These are phyloP conservation scores for Leishmania tropica DNA, from an alignment of 208 protist genomes.

Conservation along the genomic window DNA sequence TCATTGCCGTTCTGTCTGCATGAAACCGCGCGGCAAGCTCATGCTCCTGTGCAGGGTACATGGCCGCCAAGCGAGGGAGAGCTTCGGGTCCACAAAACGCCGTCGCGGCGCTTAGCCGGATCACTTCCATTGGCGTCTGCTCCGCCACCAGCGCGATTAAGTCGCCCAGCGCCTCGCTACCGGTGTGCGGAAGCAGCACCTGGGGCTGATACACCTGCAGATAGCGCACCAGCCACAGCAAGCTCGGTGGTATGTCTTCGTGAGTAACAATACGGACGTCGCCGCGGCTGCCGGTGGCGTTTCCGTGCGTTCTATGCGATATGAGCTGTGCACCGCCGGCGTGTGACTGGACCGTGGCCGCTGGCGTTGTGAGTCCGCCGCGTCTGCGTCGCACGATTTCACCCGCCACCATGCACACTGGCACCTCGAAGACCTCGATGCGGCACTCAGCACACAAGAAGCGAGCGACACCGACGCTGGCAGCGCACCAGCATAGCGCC, in stretches of 20 bases:
- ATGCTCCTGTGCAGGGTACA: constrained; percentile 54
- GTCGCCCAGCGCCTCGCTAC: constrained; percentile 34
- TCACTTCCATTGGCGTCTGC: constrained; percentile 24
- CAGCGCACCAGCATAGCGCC: constrained; percentile 28
- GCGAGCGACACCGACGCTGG: constrained; percentile 43
- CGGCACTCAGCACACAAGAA: constrained; percentile 42
- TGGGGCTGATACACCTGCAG: constrained; percentile 41
- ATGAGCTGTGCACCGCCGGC: too few species aligned
- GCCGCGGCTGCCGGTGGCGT: constrained; percentile 2
- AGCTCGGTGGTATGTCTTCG: constrained; percentile 46
- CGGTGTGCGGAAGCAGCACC: constrained; percentile 48
- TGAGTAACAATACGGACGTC: constrained; percentile 28
- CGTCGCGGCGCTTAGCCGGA: constrained; percentile 38
- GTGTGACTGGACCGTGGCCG: neutral
- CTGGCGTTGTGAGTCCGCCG: neutral
- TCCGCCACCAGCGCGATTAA: constrained; percentile 35
- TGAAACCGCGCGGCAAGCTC: constrained; percentile 63
- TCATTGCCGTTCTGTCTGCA: constrained; percentile 51
- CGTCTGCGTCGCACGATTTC: constrained; percentile 18
- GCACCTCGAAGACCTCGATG: constrained; percentile 59
- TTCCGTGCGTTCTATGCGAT: neutral
- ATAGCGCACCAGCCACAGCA: constrained; percentile 60
- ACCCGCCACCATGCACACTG: constrained; percentile 32
- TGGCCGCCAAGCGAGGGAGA: constrained; percentile 39
- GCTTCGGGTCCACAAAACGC: constrained; percentile 43